Conservation (phyloP, 805 yeast species). For the Cyberlindnera euphorbiiphila region DNA sequence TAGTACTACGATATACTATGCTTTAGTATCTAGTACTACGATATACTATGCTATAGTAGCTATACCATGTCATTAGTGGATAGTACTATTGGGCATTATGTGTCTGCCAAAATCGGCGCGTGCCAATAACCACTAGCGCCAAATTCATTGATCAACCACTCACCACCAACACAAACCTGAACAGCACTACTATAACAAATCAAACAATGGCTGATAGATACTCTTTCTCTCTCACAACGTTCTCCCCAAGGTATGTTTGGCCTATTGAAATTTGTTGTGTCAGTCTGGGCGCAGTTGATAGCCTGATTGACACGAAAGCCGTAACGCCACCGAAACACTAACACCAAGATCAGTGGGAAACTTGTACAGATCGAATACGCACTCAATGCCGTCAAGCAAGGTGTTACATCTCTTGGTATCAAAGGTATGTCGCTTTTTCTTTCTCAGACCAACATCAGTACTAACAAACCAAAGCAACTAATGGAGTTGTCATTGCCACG, state of each 20-base stretch:
- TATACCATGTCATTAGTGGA: too few relatives aligned
- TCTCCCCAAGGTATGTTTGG: conserved; percentile 75
- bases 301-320: too few relatives aligned
- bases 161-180: too few relatives aligned
- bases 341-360: conserved; percentile 68
- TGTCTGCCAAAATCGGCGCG: not conserved
- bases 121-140: not conserved
- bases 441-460: not conserved
- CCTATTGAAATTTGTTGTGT: too few relatives aligned
- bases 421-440: conserved; percentile 30
- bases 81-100: too few relatives aligned
- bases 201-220: conserved; percentile 90
- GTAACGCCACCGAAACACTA: conserved; percentile 7
- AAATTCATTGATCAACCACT: too few relatives aligned
- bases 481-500: conserved; percentile 95
- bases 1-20: too few relatives aligned
- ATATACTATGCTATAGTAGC: too few relatives aligned
- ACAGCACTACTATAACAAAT: not conserved
- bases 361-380: conserved; percentile 98
- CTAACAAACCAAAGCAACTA: conserved; percentile 53
- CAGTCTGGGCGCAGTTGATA: too few relatives aligned
- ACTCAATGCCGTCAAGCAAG: conserved; percentile 93
- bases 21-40: too few relatives aligned
- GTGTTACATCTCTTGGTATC: conserved; percentile 95
- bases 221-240: conserved; percentile 94